Evolutionary conservation across 768 basidiomycete genomes (phyloP), one percentile per base, ranked within the genome.

Genomic region (Amylocystis lapponica): DNA sequence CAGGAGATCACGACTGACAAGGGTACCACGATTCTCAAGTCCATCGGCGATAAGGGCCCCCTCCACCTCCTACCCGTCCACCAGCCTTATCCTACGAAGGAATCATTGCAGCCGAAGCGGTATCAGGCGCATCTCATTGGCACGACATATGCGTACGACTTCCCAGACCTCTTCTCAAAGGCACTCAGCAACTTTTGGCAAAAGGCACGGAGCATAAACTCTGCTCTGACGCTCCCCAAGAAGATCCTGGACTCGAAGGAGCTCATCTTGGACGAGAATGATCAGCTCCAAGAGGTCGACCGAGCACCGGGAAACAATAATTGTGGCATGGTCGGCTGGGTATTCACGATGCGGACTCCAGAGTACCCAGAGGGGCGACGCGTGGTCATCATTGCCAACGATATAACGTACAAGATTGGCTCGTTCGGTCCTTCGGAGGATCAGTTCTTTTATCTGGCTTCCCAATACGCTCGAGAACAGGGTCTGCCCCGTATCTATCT

Each of bases 61-160:
- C 75, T 96, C 40, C 95, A 99, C 66, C 75, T 98, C 21, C 94
- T 94, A 66, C 93, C 92, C 10, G 95, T 95, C 51, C 86, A 89
- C 64, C 81, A 86, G 52, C 74, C 90, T 0, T 98, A 98, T 67
- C 82, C 95, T 12, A 98, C 95, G 45, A 99, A 96, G 68, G 95
- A 97, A 63, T 97, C 93, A 14, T 71, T 99, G 36, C 96, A 99
- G 61, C 96, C 96, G 31, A 94, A 96, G 65, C 92, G 96, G 50
- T 98, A 98, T 70, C 95, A 98, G 61, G 96, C 96, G 19, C 96
- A 99, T 65, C 79, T 97, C 46, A 84, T 96, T 53, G 96, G 96
- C 41, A 99, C 96, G 23, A 99, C 96, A 39, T 99, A 98, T 62
- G 94, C 88, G 25, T 98, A 98, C 66, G 96, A 98, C 67, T 99